Evolutionary conservation across 1,139 yeast species (phyloP).

Genomic region (Citeromyces hawaiiensis): DNA sequence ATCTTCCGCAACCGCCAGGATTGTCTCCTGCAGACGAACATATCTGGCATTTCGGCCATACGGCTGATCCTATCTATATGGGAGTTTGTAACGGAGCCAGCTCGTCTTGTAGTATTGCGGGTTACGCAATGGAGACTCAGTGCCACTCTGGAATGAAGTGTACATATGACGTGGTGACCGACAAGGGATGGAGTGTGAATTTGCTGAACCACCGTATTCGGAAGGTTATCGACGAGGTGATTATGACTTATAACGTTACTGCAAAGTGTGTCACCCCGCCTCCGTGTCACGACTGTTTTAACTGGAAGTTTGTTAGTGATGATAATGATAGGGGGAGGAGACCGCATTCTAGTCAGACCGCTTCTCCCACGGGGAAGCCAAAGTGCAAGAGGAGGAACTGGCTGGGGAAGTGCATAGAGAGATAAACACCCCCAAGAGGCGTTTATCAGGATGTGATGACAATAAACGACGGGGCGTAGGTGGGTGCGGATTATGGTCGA

Average conservation of each 20-base stretch:
- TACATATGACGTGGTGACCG: conserved; percentile 80
- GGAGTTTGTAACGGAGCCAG: conserved; percentile 96
- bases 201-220: conserved; percentile 83
- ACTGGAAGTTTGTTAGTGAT: conserved; percentile 71
- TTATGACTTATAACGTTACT: conserved; percentile 59
- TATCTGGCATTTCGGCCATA: conserved; percentile 92
- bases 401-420: conserved; percentile 18
- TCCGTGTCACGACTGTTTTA: conserved; percentile 79
- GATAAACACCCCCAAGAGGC: too few relatives aligned
- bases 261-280: conserved; percentile 66
- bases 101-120: conserved; percentile 80
- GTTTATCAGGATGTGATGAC: too few relatives aligned
- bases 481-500: too few relatives aligned
- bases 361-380: conserved; percentile 5
- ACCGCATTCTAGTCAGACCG: conserved; percentile 6
- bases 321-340: conserved; percentile 14
- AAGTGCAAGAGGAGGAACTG: conserved; percentile 19
- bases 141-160: conserved; percentile 91
- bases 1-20: conserved; percentile 90
- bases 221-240: conserved; percentile 77
- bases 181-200: conserved; percentile 85
- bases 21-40: conserved; percentile 67
- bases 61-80: conserved; percentile 95
- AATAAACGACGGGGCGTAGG: too few relatives aligned
- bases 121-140: conserved; percentile 94